Evolutionary conservation across 2,329 filamentous ascomycete species (phyloP).

Genomic region (Coniochaeta pulveracea): DNA sequence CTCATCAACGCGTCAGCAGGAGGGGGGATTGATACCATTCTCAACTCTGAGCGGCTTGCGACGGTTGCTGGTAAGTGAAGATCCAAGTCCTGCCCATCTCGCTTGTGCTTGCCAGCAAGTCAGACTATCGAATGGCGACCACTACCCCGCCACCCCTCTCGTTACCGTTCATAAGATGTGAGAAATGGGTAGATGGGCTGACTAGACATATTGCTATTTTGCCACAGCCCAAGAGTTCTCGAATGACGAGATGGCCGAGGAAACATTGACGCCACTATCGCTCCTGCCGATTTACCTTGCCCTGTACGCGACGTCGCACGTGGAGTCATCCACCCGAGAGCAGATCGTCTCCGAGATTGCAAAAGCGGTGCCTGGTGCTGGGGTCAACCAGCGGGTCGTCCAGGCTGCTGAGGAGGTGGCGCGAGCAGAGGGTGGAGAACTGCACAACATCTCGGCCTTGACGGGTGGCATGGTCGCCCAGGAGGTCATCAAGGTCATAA

Average conservation of each 20-base stretch:
- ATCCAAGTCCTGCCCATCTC: constrained; percentile 3
- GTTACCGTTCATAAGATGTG: constrained; percentile 3
- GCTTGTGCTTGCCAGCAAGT: not conserved
- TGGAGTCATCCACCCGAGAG: constrained; percentile 28
- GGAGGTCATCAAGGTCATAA: constrained; percentile 85
- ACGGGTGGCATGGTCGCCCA: constrained; percentile 92
- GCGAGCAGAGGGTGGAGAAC: constrained; percentile 69
- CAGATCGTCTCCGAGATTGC: constrained; percentile 39
- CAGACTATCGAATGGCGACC: constrained; percentile 1
- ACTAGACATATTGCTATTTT: constrained; percentile 13
- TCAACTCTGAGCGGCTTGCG: constrained; percentile 30
- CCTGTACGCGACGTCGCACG: constrained; percentile 41
- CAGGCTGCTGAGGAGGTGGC: constrained; percentile 55
- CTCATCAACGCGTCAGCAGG: constrained; percentile 52
- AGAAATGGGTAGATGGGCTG: constrained; percentile 1
- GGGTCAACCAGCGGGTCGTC: constrained; percentile 34
- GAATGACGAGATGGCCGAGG: constrained; percentile 40
- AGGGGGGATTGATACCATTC: constrained; percentile 12
- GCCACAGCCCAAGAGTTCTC: constrained; percentile 38
- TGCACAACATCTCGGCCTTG: constrained; percentile 85
- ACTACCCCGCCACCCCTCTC: constrained; percentile 1
- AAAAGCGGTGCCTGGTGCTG: constrained; percentile 32
- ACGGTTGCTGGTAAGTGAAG: constrained; percentile 40
- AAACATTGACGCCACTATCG: constrained; percentile 40
- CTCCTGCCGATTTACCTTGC: constrained; percentile 61